Evolutionary conservation across 2,329 filamentous ascomycete species (phyloP).

Genomic region (Curvularia eragrostidis): DNA sequence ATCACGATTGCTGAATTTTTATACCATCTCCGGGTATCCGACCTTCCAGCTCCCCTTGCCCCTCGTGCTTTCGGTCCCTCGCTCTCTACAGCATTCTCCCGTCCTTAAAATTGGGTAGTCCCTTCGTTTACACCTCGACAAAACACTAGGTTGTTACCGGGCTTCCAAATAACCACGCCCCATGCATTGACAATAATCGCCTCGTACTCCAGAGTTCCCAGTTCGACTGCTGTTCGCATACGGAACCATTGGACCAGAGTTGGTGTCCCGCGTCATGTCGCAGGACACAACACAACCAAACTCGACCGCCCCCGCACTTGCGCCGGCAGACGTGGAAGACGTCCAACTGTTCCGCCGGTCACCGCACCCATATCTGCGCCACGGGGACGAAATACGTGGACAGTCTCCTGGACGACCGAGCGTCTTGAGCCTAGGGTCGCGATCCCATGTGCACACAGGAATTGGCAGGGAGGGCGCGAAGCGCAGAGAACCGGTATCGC

Average conservation of each 20-base stretch:
- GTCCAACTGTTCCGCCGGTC: conserved; percentile 48
- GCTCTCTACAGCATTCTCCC: background rate
- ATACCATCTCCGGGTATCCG: background rate
- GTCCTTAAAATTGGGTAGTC: background rate
- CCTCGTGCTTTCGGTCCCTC: background rate
- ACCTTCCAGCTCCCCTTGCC: background rate
- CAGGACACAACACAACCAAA: conserved; percentile 23
- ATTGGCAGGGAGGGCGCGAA: conserved; percentile 38
- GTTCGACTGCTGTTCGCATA: background rate
- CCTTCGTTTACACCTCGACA: background rate
- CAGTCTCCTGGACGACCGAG: conserved; percentile 20
- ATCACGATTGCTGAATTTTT: conserved; percentile 4
- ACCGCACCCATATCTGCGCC: conserved; percentile 49
- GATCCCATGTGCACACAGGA: conserved; percentile 24
- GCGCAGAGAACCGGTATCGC: conserved; percentile 37
- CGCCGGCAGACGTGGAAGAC: conserved; percentile 35
- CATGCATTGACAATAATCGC: conserved; percentile 2
- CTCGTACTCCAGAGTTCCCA: background rate
- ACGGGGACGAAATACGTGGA: conserved; percentile 34
- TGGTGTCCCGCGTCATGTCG: conserved; percentile 9
- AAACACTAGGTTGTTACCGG: background rate
- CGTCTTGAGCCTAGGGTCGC: conserved; percentile 20
- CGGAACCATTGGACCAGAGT: background rate
- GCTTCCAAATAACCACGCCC: background rate
- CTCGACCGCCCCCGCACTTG: conserved; percentile 27